Base-by-base conservation (phyloP, 352 stramenopile genomes). In the Bremia lactucae region DNA sequence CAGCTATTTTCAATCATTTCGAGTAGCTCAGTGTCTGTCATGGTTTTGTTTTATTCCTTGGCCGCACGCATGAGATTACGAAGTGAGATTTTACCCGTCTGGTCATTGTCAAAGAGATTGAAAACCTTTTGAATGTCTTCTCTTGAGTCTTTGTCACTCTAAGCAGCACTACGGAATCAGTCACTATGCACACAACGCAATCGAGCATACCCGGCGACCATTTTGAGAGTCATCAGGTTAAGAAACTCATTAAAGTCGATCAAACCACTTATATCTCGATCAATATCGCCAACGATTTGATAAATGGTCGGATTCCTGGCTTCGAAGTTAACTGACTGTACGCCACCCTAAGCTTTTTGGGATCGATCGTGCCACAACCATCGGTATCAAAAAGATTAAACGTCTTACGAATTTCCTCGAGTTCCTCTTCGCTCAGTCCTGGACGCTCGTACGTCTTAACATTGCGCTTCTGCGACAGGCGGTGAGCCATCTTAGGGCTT, bases 351-450 rank as follows among this genome's bases (percentile, higher is more conserved):
- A 98, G 80, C 54, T 98, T 94, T 64, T 98, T 97, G 4, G 85
- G 83, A 68, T 98, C 89, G 65, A 98, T 98, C 28, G 86, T 97
- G 34, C 95, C 94, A 45, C 74, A 87, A n/a, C 87, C 89, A 56
- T 98, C 94, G 20, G 89, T 97, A 64, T 98, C 94, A 49, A 98
- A 98, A 15, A 98, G 69, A 57, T 98, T 90, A 63, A 98, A 98
- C 10, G 94, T 89, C 65, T 97, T 91, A 33, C 88, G 79, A 63
- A 97, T 97, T 69, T 97, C 91, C 60, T 97, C 86, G 34, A 96
- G 87, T 62, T 97, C 87, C 58, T 97, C 87, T 52, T 97, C 87
- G 31, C 84, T 96, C 42, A 96, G 67, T 0, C 67, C 72, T 21
- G 72, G 72, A 0, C 71, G 68, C 61, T 96, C 87, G 51, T 96